phyloP scores from a whole-genome alignment of 768 basidiomycete species.

The Tulasnella sp. region DNA sequence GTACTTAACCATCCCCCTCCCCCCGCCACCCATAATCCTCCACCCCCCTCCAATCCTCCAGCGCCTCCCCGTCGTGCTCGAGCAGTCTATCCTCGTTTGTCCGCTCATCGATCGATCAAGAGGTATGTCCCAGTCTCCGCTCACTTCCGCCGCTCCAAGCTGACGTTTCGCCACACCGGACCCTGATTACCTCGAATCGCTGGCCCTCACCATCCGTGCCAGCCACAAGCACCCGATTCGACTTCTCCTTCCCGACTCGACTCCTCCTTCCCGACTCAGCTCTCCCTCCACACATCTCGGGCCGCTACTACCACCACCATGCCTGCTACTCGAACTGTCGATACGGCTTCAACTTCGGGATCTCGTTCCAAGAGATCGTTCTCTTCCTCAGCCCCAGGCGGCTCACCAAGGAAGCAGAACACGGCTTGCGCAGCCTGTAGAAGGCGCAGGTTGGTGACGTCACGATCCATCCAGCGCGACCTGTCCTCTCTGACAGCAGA shows the following conservation, averaged over 20 bases:
- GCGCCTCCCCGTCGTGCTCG: background rate
- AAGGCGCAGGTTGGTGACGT: conserved; percentile 48
- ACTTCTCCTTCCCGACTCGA: conserved; percentile 17
- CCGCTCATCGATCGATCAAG: background rate
- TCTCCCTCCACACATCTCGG: background rate
- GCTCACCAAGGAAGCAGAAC: conserved; percentile 81
- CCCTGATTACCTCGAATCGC: background rate
- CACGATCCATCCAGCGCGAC: background rate
- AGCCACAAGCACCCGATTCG: background rate
- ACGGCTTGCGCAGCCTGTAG: conserved; percentile 92
- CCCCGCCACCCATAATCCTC: background rate
- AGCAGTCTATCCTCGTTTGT: conserved; percentile 14
- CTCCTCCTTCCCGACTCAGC: background rate
- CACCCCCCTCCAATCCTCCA: background rate
- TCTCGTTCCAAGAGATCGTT: background rate
- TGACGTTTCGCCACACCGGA: background rate
- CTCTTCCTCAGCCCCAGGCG: conserved; percentile 44
- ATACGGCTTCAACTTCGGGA: background rate
- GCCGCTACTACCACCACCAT: conserved; percentile 9
- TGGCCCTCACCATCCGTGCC: background rate
- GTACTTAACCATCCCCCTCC: background rate
- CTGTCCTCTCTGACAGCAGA: background rate
- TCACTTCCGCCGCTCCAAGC: background rate
- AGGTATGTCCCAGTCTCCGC: background rate
- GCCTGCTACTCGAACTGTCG: conserved; percentile 10